Conservation (phyloP, 768 basidiomycete genomes). For the Cytidiella melzeri region DNA sequence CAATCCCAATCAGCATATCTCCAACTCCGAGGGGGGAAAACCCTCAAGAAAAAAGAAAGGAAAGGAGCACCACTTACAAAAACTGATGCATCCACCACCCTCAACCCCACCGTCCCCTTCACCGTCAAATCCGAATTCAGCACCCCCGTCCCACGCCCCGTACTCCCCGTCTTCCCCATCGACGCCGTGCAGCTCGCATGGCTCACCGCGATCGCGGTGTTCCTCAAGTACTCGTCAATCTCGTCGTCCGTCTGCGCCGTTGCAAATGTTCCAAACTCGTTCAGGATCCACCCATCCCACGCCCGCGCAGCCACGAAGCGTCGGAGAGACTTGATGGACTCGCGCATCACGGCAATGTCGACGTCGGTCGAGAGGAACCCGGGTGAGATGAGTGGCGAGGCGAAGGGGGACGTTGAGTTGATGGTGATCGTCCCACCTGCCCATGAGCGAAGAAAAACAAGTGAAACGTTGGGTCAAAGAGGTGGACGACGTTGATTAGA, state of each 20-base stretch:
- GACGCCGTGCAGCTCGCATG: constrained; percentile 15
- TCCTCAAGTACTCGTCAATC: not conserved
- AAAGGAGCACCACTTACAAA: no score
- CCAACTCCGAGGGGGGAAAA: no score
- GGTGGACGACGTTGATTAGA: no score
- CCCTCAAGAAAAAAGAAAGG: no score
- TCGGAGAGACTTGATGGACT: constrained; percentile 11
- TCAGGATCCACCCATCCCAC: constrained; percentile 8
- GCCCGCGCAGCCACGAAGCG: not conserved
- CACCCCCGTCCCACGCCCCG: constrained; percentile 17
- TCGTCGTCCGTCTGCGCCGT: constrained; percentile 6
- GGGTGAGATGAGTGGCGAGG: constrained; percentile 20
- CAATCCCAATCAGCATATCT: not conserved
- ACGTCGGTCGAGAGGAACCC: constrained; percentile 15
- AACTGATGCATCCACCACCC: constrained; percentile 20
- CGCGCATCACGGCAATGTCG: constrained; percentile 25
- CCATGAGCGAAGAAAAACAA: not conserved
- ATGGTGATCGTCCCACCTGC: constrained; percentile 21
- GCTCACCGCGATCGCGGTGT: not conserved
- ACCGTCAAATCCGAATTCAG: constrained; percentile 16
- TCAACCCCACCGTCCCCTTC: constrained; percentile 13
- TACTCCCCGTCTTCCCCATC: constrained; percentile 10
- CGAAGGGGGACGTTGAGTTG: constrained; percentile 17
- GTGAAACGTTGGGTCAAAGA: not conserved
- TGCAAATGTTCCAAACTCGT: constrained; percentile 1